phyloP scores from a whole-genome alignment of 1,284 basidiomycete species.

The Rhodotorula glutinis region DNA sequence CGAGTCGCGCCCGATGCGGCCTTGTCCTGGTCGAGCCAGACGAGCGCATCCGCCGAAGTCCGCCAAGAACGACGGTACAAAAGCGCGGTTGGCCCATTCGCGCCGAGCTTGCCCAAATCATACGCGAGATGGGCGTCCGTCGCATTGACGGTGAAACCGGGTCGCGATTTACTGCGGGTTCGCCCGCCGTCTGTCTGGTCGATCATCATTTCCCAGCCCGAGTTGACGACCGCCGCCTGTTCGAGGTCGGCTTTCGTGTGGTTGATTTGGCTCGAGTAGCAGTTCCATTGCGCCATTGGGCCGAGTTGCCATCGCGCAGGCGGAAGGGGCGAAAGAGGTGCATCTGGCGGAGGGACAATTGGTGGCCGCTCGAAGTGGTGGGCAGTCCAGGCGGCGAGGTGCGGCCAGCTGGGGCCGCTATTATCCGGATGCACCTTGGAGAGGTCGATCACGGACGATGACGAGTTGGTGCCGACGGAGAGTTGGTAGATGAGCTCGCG shows the following conservation, averaged over 20 bases:
- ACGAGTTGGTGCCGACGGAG: neutral
- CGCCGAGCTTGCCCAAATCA: neutral
- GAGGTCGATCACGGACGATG: neutral
- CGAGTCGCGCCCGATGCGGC: neutral
- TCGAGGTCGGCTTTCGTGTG: neutral
- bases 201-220: neutral
- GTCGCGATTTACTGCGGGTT: neutral
- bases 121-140: constrained; percentile 3
- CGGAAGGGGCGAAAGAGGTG: neutral
- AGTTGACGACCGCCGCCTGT: neutral
- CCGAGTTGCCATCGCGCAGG: constrained; percentile 4
- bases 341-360: neutral
- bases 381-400: neutral
- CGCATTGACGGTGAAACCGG: neutral
- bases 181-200: constrained; percentile 5
- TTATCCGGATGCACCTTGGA: neutral
- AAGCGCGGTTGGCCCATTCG: constrained; percentile 1
- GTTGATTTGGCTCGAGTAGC: constrained; percentile 5
- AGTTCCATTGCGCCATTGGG: neutral
- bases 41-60: neutral
- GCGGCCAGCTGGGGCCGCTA: constrained; percentile 4
- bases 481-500: constrained; percentile 2
- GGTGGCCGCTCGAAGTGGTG: neutral
- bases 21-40: constrained; percentile 5
- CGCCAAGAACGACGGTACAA: constrained; percentile 6